Evolutionary conservation across 2,329 filamentous ascomycete species (phyloP).

Genomic region (Trichoderma cornu-damae): DNA sequence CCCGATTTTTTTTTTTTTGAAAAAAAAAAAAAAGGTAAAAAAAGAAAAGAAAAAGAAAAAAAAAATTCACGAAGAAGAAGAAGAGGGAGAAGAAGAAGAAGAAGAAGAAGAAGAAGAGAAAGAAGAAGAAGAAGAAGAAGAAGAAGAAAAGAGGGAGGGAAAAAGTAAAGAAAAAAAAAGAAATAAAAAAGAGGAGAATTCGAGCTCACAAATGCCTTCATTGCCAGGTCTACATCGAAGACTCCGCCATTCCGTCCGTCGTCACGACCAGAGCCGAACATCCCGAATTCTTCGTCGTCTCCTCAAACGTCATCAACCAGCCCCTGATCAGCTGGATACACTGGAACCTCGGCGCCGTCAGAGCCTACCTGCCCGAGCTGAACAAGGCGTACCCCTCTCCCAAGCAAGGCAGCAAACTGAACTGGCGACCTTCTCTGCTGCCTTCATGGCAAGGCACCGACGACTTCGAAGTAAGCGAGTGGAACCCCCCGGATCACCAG

Average conservation of each 20-base stretch:
- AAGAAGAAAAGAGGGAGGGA: too few species aligned
- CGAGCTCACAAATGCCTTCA: background rate
- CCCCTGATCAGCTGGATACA: slow-evolving; percentile 51
- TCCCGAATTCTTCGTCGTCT: slow-evolving; percentile 47
- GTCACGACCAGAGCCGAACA: slow-evolving; percentile 48
- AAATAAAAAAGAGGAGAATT: too few species aligned
- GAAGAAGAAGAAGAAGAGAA: too few species aligned
- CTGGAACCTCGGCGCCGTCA: slow-evolving; percentile 47
- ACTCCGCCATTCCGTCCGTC: slow-evolving; percentile 45
- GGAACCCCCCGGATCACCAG: slow-evolving; percentile 33
- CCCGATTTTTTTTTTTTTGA: too few species aligned
- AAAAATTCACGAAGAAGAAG: too few species aligned
- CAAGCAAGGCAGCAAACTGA: slow-evolving; percentile 25
- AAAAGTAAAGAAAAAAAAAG: too few species aligned
- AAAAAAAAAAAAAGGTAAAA: too few species aligned
- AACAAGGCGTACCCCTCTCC: slow-evolving; percentile 24
- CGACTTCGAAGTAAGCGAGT: slow-evolving; percentile 30
- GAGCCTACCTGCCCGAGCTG: slow-evolving; percentile 49
- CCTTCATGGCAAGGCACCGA: slow-evolving; percentile 32
- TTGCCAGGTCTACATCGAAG: slow-evolving; percentile 34
- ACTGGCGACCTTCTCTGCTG: slow-evolving; percentile 39
- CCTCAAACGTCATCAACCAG: slow-evolving; percentile 54
- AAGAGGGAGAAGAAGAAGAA: too few species aligned
- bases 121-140: too few species aligned
- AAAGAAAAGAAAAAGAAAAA: too few species aligned